Percentiles rank a stretch among this genome's conserved stretches.
Conservation (phyloP, 768 basidiomycete genomes). For the Pleurotus pulmonarius region DNA sequence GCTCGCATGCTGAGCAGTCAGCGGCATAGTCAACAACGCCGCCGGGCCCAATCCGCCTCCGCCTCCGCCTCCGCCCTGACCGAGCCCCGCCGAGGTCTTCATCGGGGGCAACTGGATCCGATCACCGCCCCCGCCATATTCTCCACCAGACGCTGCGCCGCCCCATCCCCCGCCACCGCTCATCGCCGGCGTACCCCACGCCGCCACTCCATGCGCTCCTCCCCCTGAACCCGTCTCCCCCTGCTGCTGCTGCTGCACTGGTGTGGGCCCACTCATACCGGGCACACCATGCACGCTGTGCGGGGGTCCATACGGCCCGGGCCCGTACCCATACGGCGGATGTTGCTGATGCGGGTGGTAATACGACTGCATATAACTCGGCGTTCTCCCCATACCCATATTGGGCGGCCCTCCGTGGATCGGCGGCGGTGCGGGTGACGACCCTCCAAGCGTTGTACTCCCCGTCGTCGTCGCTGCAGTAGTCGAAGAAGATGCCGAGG, state of each 20-base stretch:
- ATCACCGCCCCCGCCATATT: conserved; percentile 23
- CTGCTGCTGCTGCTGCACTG: not conserved
- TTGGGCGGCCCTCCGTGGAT: not conserved
- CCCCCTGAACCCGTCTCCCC: not conserved
- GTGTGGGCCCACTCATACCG: not conserved
- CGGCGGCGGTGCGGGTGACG: not conserved
- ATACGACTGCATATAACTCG: not conserved
- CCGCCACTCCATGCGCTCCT: not conserved
- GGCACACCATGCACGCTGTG: not conserved
- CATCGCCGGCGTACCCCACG: conserved; percentile 8
- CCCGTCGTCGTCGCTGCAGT: not conserved
- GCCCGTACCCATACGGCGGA: not conserved
- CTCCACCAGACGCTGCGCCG: conserved; percentile 12
- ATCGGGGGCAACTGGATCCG: conserved; percentile 59
- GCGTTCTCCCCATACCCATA: not conserved
- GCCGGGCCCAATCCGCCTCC: not conserved
- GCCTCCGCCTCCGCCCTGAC: not conserved
- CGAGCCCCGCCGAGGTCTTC: conserved; percentile 16
- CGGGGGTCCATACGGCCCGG: not conserved
- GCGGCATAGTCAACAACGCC: conserved; percentile 12
- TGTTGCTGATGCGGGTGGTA: not conserved
- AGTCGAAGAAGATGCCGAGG: not conserved
- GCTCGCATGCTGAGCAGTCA: conserved; percentile 1
- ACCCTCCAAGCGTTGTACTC: not conserved
- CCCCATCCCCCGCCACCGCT: not conserved